These are phyloP conservation scores for Byssoonygena ceratinophila DNA, from an alignment of 2,329 filamentous ascomycete genomes.

Conservation along the genomic window DNA sequence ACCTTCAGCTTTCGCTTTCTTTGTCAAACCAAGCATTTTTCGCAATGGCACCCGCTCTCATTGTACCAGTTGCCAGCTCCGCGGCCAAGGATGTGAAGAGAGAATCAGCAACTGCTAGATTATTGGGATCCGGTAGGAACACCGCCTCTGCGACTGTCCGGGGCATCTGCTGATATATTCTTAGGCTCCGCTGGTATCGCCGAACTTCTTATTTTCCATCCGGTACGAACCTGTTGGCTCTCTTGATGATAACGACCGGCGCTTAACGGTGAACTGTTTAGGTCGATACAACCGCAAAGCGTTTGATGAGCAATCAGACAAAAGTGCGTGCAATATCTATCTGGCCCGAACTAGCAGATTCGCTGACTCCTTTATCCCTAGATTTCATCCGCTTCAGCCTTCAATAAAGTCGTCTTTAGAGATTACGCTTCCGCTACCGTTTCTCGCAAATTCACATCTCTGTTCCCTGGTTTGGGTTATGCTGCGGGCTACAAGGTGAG, in stretches of 20 bases:
- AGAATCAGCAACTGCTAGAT: slow-evolving; percentile 78
- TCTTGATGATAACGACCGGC: background rate
- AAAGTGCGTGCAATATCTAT: slow-evolving; percentile 42
- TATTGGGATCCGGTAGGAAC: slow-evolving; percentile 75
- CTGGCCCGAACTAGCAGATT: background rate
- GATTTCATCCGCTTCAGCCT: slow-evolving; percentile 50
- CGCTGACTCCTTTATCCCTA: slow-evolving; percentile 22
- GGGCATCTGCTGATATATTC: slow-evolving; percentile 15
- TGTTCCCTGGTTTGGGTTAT: slow-evolving; percentile 95
- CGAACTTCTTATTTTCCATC: slow-evolving; percentile 86
- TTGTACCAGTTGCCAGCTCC: slow-evolving; percentile 26
- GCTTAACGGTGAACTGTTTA: slow-evolving; percentile 28
- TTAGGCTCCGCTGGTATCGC: slow-evolving; percentile 84
- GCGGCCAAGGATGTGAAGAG: slow-evolving; percentile 58
- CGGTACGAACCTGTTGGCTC: slow-evolving; percentile 41
- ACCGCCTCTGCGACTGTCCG: slow-evolving; percentile 18
- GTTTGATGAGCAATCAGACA: slow-evolving; percentile 95
- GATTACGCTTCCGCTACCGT: slow-evolving; percentile 64
- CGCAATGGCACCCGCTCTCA: slow-evolving; percentile 48
- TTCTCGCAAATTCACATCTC: slow-evolving; percentile 74
- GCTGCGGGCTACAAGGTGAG: slow-evolving; percentile 87
- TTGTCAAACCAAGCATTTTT: background rate
- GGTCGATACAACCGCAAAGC: slow-evolving; percentile 98
- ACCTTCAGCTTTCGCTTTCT: background rate
- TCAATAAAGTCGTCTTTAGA: slow-evolving; percentile 91